phyloP scores from a whole-genome alignment of 75 land plant genomes.

The Picea glauca region DNA sequence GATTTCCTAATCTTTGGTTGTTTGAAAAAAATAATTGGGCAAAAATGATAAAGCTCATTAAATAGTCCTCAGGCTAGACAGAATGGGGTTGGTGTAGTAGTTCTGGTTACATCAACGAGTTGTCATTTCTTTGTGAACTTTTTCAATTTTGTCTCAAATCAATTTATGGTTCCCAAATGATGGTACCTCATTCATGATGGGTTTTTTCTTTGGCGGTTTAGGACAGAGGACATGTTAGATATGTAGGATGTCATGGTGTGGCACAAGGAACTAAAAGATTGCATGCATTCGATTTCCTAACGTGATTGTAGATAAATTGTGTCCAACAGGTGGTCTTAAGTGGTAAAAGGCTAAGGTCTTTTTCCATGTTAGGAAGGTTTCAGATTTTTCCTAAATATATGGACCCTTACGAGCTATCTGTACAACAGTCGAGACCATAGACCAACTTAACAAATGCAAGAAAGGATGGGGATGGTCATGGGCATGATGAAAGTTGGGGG shows the following conservation, averaged over 20 bases:
- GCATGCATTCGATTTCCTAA: not conserved
- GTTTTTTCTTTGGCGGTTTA: not conserved
- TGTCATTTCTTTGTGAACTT: not conserved
- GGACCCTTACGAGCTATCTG: not conserved
- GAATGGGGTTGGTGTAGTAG: not conserved
- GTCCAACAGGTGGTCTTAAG: not conserved
- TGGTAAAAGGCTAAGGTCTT: not conserved
- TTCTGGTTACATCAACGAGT: not conserved
- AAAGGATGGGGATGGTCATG: too few relatives aligned
- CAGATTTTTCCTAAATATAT: not conserved
- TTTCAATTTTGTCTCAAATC: not conserved
- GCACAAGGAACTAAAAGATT: not conserved
- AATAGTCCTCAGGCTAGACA: not conserved
- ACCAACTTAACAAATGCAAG: too few relatives aligned
- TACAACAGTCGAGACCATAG: not conserved
- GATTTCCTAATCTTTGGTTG: not conserved
- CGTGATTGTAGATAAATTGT: too few relatives aligned
- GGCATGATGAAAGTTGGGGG: too few relatives aligned
- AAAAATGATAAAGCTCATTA: not conserved
- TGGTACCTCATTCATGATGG: not conserved
- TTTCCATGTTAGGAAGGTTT: not conserved
- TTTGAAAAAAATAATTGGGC: not conserved
- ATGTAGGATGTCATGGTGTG: not conserved
- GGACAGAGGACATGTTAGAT: not conserved
- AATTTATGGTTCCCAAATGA: not conserved